Evolutionary conservation across 2,329 filamentous ascomycete species (phyloP).

Genomic region (Phialophora expanda): DNA sequence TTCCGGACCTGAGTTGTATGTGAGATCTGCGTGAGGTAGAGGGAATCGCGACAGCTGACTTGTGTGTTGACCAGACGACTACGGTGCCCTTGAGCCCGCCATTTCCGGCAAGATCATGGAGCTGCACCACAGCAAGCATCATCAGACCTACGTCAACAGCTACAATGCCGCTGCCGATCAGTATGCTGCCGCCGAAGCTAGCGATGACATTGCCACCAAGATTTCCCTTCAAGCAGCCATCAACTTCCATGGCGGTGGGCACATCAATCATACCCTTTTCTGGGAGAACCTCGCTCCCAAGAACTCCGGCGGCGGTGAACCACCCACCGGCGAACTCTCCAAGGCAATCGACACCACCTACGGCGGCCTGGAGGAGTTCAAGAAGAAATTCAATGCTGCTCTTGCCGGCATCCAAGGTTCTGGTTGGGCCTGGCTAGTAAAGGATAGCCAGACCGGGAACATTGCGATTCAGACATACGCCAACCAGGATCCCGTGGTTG

Average conservation of each 20-base stretch:
- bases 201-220: conserved; percentile 66
- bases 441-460: conserved; percentile 64
- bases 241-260: conserved; percentile 88
- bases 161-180: conserved; percentile 77
- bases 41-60: conserved; percentile 8
- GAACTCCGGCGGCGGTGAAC: conserved; percentile 66
- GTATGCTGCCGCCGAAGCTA: conserved; percentile 62
- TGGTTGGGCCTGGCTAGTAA: conserved; percentile 68
- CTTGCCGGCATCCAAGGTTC: conserved; percentile 69
- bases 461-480: conserved; percentile 69
- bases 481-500: conserved; percentile 88
- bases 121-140: conserved; percentile 90
- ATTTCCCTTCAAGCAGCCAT: conserved; percentile 72
- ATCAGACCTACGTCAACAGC: conserved; percentile 89
- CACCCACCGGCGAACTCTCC: conserved; percentile 62
- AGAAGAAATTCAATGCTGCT: conserved; percentile 68
- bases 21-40: conserved; percentile 24
- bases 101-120: conserved; percentile 93
- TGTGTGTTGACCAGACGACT: conserved; percentile 73
- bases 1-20: conserved; percentile 84
- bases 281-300: conserved; percentile 73
- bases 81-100: conserved; percentile 84
- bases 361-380: conserved; percentile 63
- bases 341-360: conserved; percentile 65
- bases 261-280: conserved; percentile 92